Evolutionary conservation across 106 monocot species (phyloP), one percentile per base, ranked within the genome.

Genomic region (Ottelia alismoides): DNA sequence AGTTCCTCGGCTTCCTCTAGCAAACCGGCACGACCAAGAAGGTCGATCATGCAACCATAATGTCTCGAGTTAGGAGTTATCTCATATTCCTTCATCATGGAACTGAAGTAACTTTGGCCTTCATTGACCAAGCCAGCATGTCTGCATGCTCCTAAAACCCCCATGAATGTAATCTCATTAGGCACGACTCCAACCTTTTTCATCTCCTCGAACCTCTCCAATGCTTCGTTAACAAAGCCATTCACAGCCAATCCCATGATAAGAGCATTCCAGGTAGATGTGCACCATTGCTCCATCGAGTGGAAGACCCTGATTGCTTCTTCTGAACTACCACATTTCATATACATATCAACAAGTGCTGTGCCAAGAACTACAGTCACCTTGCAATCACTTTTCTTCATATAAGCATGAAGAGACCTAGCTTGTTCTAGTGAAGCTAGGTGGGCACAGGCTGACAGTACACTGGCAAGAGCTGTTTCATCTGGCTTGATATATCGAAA

Each of bases 121-220:
- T 83, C 74, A 30, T 79, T 62, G 17, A 98, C 90, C 30, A 77
- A 70, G 22, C 98, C 90, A 27, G 67, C 72, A 65, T 88, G 81
- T 31, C 88, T 52, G 60, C 98, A 98, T 20, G 90, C 89, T 52
- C 77, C 73, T 57, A 98, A 65, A 63, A 89, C 79, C 28, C 76
- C 98, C 16, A 85, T 72, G 63, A 90, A 90, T 30, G 98, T 98
- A 56, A 82, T 78, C 62, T 79, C 98, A 52, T 90, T 98, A 25
- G 85, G 90, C 10, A 57, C n/a, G 21, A 79, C 49, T n/a, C 85
- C 79, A 63, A 4, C 27, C 20, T 19, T 63, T 63, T 90, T 77
- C 98, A 98, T 98, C 47, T 68, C 77, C 7, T 61, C 68, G 56
- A 90, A 90, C 23, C 68, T 86, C 22, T 67, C 51, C 27, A 98